These are phyloP conservation scores for Ottelia alismoides DNA, from an alignment of 106 monocot species.

Conservation along the genomic window DNA sequence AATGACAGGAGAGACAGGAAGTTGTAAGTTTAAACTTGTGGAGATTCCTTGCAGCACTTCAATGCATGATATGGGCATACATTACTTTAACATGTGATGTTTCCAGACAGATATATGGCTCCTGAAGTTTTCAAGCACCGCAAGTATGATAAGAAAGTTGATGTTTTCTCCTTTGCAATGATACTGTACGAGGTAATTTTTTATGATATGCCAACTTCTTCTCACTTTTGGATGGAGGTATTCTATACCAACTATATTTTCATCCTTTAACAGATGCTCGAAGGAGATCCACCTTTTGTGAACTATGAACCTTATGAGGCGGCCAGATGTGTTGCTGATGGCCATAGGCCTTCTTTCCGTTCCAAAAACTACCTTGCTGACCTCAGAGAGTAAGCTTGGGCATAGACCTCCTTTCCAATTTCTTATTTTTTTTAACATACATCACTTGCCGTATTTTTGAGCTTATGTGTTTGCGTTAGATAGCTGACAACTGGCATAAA, in stretches of 20 bases:
- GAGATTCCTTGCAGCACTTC: no score
- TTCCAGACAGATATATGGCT: constrained; percentile 83
- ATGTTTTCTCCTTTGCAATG: constrained; percentile 97
- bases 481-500: no score
- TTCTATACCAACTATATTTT: no score
- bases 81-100: no score
- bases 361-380: constrained; percentile 58
- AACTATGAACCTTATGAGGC: constrained; percentile 94
- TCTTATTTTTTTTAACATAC: no score
- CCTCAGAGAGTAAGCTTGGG: constrained; percentile 58
- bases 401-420: no score
- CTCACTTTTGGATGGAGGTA: no score
- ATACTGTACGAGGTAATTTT: constrained; percentile 83
- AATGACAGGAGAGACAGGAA: constrained; percentile 96
- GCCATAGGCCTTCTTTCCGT: constrained; percentile 62
- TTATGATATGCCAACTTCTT: no score
- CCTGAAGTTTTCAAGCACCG: constrained; percentile 96
- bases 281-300: constrained; percentile 79
- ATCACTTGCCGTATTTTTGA: no score
- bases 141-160: constrained; percentile 94
- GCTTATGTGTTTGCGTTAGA: no score
- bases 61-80: no score
- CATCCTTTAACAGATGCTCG: constrained; percentile 88
- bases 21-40: constrained; percentile 47
- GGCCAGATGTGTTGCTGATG: constrained; percentile 72